A percentile compares a stretch with the other conserved stretches of the same genome.
Conservation (phyloP, 495 filamentous ascomycete species). For the Aspergillus indologenus region DNA sequence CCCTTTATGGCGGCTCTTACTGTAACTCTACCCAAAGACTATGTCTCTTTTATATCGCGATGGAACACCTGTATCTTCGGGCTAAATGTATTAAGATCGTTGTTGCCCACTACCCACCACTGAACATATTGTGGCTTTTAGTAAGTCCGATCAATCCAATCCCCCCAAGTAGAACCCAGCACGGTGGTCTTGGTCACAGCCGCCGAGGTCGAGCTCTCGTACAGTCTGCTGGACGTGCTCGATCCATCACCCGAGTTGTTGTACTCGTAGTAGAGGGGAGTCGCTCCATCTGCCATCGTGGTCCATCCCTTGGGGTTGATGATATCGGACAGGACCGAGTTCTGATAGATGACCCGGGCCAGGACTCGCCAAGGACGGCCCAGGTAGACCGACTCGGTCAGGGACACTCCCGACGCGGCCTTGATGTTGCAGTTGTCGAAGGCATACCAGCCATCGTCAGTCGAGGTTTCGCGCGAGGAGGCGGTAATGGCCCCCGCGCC, state of each 20-base stretch:
- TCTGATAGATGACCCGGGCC: slow-evolving; percentile 64
- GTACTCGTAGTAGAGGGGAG: slow-evolving; percentile 55
- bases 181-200: slow-evolving; percentile 48
- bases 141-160: slow-evolving; percentile 39
- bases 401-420: slow-evolving; percentile 42
- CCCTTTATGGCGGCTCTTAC: too few species aligned
- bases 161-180: slow-evolving; percentile 48
- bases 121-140: too few species aligned
- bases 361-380: slow-evolving; percentile 66
- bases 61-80: too few species aligned
- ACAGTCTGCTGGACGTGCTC: slow-evolving; percentile 51
- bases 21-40: too few species aligned
- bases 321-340: slow-evolving; percentile 50
- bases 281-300: slow-evolving; percentile 43
- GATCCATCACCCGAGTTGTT: slow-evolving; percentile 57
- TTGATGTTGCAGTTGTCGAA: slow-evolving; percentile 56
- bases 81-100: too few species aligned
- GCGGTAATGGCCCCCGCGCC: slow-evolving; percentile 52
- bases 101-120: too few species aligned
- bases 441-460: slow-evolving; percentile 58
- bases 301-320: slow-evolving; percentile 63
- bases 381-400: slow-evolving; percentile 57
- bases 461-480: slow-evolving; percentile 50
- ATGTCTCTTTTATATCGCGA: too few species aligned
- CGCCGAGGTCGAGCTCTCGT: slow-evolving; percentile 46